These are phyloP conservation scores for Mycena capillaripes DNA, from an alignment of 768 basidiomycete genomes.

Conservation along the genomic window DNA sequence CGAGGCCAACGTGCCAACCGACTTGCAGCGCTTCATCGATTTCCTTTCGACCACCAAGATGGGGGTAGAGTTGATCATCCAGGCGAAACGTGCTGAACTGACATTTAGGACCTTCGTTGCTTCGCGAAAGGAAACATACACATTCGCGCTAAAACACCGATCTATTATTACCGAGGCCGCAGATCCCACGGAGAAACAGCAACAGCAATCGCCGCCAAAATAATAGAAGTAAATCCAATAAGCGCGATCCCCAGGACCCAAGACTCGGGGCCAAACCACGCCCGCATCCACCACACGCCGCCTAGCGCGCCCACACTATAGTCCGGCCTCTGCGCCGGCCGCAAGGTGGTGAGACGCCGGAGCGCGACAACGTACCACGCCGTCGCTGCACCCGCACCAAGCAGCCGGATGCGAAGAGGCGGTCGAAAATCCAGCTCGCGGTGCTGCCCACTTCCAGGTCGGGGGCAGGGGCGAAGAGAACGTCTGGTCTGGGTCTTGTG, in stretches of 20 bases:
- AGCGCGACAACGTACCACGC: constrained; percentile 81
- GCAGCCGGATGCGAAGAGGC: constrained; percentile 64
- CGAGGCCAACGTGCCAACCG: no score
- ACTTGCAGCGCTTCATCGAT: no score
- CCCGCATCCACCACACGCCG: constrained; percentile 62
- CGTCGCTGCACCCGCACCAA: constrained; percentile 74
- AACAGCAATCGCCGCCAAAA: background rate
- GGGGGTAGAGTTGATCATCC: no score
- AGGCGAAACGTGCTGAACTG: no score
- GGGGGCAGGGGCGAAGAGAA: constrained; percentile 58
- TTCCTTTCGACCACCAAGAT: no score
- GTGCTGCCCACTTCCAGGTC: constrained; percentile 53
- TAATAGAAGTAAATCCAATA: background rate
- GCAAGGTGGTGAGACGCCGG: constrained; percentile 56
- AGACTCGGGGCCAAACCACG: constrained; percentile 49
- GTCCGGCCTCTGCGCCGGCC: constrained; percentile 32
- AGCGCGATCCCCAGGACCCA: background rate
- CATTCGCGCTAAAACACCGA: no score
- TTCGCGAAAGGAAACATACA: no score
- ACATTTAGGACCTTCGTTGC: no score
- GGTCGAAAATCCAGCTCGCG: constrained; percentile 45
- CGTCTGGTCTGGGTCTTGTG: constrained; percentile 41
- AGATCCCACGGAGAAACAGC: no score
- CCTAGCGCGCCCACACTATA: constrained; percentile 51
- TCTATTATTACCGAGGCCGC: no score